Percentiles rank a stretch among this genome's conserved stretches.
Evolutionary conservation across 768 basidiomycete genomes (phyloP).

Genomic region (Hortiboletus campestris): DNA sequence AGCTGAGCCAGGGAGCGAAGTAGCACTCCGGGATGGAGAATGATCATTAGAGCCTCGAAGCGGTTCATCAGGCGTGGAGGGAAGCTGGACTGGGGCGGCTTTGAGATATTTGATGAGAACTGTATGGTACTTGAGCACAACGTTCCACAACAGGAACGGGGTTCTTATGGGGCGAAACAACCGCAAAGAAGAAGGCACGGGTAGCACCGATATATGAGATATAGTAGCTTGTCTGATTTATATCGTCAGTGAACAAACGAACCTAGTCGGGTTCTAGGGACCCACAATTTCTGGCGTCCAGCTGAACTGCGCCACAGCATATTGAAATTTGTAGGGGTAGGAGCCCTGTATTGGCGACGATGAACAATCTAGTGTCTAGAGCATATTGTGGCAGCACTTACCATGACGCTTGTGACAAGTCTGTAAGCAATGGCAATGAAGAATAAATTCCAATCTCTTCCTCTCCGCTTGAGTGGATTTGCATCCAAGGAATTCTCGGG

Average conservation of each 20-base stretch:
- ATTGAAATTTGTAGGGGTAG: constrained; percentile 60
- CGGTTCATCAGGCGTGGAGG: constrained; percentile 18
- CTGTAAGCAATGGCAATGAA: constrained; percentile 55
- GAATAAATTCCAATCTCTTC: constrained; percentile 65
- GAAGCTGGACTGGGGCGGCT: constrained; percentile 31
- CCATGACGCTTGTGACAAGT: constrained; percentile 41
- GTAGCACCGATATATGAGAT: constrained; percentile 51
- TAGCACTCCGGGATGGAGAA: constrained; percentile 1
- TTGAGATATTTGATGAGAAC: constrained; percentile 57
- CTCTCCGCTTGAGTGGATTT: constrained; percentile 41
- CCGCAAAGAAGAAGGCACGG: constrained; percentile 54
- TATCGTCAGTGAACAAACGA: not conserved
- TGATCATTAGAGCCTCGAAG: not conserved
- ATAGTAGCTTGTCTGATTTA: constrained; percentile 67
- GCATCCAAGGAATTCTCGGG: constrained; percentile 38
- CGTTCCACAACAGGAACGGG: not conserved
- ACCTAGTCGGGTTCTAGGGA: not conserved
- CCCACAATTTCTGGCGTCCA: constrained; percentile 68
- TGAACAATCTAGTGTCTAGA: not conserved
- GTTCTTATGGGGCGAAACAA: constrained; percentile 59
- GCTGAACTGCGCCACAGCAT: constrained; percentile 55
- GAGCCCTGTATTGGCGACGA: constrained; percentile 46
- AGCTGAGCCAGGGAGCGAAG: constrained; percentile 1
- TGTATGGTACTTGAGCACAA: constrained; percentile 22
- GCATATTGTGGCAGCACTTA: constrained; percentile 31